Evolutionary conservation across 805 yeast genomes (phyloP).

Genomic region (Saturnispora serradocipensis): DNA sequence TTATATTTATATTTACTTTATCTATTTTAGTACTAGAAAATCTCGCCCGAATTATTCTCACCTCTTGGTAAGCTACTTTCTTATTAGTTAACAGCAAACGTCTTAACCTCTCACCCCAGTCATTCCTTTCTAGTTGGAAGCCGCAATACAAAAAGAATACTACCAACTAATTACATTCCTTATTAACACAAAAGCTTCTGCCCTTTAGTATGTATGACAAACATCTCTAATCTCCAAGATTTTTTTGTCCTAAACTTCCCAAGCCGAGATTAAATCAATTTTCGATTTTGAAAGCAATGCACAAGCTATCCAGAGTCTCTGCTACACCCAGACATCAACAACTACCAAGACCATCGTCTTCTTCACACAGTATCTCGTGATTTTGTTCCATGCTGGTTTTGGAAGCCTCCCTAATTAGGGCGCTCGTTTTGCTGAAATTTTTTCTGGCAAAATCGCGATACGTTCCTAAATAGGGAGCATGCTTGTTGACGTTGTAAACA

Average conservation of each 20-base stretch:
- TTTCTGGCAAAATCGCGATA: not conserved
- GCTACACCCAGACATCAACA: too few relatives aligned
- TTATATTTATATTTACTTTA: not conserved
- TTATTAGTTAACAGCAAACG: not conserved
- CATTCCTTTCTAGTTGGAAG: conserved; percentile 12
- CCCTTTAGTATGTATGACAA: not conserved
- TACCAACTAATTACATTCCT: not conserved
- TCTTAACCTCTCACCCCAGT: conserved; percentile 12
- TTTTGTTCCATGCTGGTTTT: not conserved
- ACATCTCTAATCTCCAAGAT: not conserved
- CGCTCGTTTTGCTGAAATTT: not conserved
- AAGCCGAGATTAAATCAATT: not conserved
- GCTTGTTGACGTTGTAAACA: not conserved
- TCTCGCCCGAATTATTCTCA: not conserved
- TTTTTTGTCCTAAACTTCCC: not conserved
- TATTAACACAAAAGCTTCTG: not conserved
- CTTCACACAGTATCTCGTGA: not conserved
- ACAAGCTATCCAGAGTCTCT: too few relatives aligned
- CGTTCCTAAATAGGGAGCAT: not conserved
- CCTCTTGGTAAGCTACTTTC: not conserved
- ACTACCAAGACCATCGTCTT: too few relatives aligned
- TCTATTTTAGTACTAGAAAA: not conserved
- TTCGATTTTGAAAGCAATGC: not conserved
- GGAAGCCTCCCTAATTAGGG: not conserved
- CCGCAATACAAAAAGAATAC: not conserved